These are phyloP conservation scores for Meira miltonrushii DNA, from an alignment of 1,284 basidiomycete species.

Conservation along the genomic window DNA sequence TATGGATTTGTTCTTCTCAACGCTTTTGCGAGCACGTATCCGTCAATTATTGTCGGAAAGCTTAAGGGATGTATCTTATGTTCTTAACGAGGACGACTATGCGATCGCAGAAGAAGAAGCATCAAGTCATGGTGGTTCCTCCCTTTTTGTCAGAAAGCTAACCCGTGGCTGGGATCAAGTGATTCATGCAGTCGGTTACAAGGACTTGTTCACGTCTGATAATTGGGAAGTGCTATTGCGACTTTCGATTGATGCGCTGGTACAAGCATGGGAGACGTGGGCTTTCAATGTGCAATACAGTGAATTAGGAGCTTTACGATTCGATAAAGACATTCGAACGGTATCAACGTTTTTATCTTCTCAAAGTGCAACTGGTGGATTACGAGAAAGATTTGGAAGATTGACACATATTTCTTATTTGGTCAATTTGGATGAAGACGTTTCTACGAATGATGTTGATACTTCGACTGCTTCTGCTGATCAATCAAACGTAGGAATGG, in stretches of 20 bases:
- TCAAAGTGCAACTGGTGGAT: slow-evolving; percentile 60
- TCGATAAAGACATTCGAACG: slow-evolving; percentile 84
- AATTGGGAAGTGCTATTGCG: slow-evolving; percentile 83
- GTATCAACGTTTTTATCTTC: slow-evolving; percentile 75
- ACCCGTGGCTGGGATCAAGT: slow-evolving; percentile 74
- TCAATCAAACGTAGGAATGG: not conserved
- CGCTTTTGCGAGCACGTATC: slow-evolving; percentile 68
- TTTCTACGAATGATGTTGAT: slow-evolving; percentile 59
- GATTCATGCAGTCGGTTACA: slow-evolving; percentile 60
- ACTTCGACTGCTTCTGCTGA: slow-evolving; percentile 66
- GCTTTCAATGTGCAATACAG: slow-evolving; percentile 75
- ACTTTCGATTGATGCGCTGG: slow-evolving; percentile 75
- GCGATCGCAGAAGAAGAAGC: slow-evolving; percentile 62
- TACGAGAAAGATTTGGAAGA: slow-evolving; percentile 80
- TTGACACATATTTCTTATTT: slow-evolving; percentile 89
- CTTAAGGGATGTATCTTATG: slow-evolving; percentile 80
- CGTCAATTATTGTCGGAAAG: slow-evolving; percentile 77
- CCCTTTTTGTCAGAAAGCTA: slow-evolving; percentile 80
- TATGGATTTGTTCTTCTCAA: slow-evolving; percentile 38
- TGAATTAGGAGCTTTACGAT: slow-evolving; percentile 92
- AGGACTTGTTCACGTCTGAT: slow-evolving; percentile 64
- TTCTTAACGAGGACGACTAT: slow-evolving; percentile 82
- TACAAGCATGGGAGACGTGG: slow-evolving; percentile 89
- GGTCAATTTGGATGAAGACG: slow-evolving; percentile 74
- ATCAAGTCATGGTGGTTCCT: slow-evolving; percentile 58